Base-by-base conservation (phyloP, 1,284 basidiomycete genomes). In the Leccinum angustisporum region DNA sequence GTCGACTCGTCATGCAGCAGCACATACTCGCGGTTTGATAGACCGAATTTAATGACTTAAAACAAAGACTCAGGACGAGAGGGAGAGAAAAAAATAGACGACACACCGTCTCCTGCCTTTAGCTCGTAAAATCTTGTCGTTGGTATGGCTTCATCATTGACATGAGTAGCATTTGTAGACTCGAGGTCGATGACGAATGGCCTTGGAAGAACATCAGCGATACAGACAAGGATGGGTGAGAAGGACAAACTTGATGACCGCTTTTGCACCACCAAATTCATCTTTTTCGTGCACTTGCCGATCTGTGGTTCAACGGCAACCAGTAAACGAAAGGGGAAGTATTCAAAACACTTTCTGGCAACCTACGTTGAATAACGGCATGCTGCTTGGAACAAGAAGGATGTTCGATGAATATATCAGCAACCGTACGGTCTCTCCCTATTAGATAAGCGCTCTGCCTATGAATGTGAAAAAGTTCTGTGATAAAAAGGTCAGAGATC, bases 361-460 rank as follows among this genome's bases (percentile, higher is more conserved):
- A 74, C 86, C 40, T 70, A 90, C 92, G 95, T 78, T 99, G 97
- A 43, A 99, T 90, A 4, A 90, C 97, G 25, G 97, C 96, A 72
- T 99, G 97, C 74, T 99, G 97, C 74, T 99, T 99, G 1, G 97
- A 99, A 68, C 93, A 95, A 5, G 96, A 98, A 1, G 96, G 95
- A 74, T 99, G 97, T 63, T 97, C 95, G 46, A 98, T 79, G 2
- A 91, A 84, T 64, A 99, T 92, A 72, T 99, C 97, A 48, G 88
- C 89, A 36, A 97, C 92, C 21, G 91, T 80, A 30, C 86, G 85
- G 72, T 99, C 97, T 65, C 97, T 81, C 1, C 97, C 97, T 63
- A 98, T 84, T 7, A 99, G 83, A 75, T 98, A 99, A 63, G 92
- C 94, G 64, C 95, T 97, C 76, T 99, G 97, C 30, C 90, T 82